Evolutionary conservation across 306 rosid species (phyloP).

Genomic region (Lathyrus oleraceus): DNA sequence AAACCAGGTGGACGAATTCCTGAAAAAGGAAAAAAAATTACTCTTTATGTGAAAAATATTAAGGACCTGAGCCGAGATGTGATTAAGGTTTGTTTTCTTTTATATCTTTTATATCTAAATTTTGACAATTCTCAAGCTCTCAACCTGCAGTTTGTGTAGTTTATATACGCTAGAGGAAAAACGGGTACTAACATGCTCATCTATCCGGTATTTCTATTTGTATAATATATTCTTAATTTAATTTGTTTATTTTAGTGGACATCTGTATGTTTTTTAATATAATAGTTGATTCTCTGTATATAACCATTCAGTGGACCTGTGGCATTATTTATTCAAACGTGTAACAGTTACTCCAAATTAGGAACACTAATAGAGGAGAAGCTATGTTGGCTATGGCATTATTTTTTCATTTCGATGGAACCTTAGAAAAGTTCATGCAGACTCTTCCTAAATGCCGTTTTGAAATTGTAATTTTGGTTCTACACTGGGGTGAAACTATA

Average conservation of each 20-base stretch:
- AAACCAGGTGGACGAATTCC: conserved; percentile 94
- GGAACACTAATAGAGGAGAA: conserved; percentile 11
- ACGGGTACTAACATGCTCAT: too few species aligned
- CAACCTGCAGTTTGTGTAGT: background rate
- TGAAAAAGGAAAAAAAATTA: conserved; percentile 77
- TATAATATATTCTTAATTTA: too few species aligned
- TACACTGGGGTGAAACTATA: background rate
- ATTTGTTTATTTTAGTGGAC: background rate
- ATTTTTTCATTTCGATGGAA: background rate
- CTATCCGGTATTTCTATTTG: too few species aligned
- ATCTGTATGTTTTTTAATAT: background rate
- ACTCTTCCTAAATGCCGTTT: too few species aligned
- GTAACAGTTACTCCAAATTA: background rate
- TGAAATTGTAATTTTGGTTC: too few species aligned
- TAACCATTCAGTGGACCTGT: background rate
- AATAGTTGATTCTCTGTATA: background rate
- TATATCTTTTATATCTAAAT: conserved; percentile 1
- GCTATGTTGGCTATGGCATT: conserved; percentile 1
- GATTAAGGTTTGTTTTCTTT: conserved; percentile 68
- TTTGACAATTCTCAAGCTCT: conserved; percentile 11
- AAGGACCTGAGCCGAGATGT: conserved; percentile 88
- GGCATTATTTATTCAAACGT: background rate
- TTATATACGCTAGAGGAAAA: background rate
- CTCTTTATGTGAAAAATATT: conserved; percentile 58
- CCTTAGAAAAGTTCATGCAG: background rate